Percentiles rank a stretch among this genome's conserved stretches.
These are phyloP conservation scores for Solanum chaucha DNA, from an alignment of 257 asterid species.

Conservation along the genomic window DNA sequence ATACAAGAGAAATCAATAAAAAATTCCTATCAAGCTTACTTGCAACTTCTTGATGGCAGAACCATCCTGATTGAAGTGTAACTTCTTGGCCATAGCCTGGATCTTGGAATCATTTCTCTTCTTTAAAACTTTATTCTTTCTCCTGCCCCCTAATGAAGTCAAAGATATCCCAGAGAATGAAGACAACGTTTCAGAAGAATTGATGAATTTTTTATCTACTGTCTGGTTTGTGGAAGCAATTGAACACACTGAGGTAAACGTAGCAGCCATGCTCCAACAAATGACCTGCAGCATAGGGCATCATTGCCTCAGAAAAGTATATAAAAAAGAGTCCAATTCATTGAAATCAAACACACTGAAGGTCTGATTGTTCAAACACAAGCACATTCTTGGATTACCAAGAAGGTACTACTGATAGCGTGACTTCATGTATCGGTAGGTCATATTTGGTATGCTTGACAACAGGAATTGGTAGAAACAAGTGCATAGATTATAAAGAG, in stretches of 20 bases:
- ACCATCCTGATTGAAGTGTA: constrained; percentile 95
- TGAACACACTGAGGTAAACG: neutral
- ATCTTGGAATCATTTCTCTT: constrained; percentile 44
- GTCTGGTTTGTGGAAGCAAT: neutral
- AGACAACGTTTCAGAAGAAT: constrained; percentile 45
- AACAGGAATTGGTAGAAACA: neutral
- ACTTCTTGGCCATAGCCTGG: constrained; percentile 71
- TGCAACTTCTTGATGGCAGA: constrained; percentile 81
- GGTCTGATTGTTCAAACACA: neutral
- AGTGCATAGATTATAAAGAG: neutral
- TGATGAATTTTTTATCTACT: neutral
- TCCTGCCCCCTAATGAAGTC: constrained; percentile 46
- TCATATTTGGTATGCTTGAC: neutral
- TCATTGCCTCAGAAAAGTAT: neutral
- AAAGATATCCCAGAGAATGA: constrained; percentile 58
- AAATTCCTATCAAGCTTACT: constrained; percentile 16
- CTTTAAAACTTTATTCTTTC: constrained; percentile 22
- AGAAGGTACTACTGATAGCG: neutral
- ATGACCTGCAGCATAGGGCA: neutral
- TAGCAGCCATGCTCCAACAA: neutral
- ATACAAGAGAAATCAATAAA: neutral
- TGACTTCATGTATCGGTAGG: neutral
- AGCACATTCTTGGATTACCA: neutral
- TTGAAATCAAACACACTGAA: neutral
- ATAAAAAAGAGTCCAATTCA: neutral